Base-by-base conservation (phyloP, 176 grass and related monocot species). In the Triticum monococcum region DNA sequence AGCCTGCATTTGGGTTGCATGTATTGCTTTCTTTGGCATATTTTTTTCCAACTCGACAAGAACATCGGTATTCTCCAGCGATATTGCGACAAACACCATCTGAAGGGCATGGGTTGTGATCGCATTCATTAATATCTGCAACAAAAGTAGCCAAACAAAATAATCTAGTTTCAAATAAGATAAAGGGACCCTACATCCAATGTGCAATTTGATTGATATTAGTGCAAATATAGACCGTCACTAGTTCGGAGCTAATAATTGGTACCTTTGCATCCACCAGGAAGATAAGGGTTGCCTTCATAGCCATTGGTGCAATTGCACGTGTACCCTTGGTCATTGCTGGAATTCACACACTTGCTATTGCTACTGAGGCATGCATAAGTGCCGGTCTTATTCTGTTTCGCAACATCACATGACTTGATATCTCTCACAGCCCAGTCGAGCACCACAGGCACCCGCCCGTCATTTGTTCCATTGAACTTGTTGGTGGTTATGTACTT, bases 241-340 rank as follows among this genome's bases (percentile, higher is more conserved):
- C 1, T 20, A 52, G 48, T 5, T 52, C 6, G 26, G 9, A 68
- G 30, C 16, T 52, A 52, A 52, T 20, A 68, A 35, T 35, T 7
- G 6, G n/a, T 74, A 87, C 78, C 68, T 40, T 40, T 12, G 71
- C 86, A 88, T 88, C 86, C 86, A 9, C 6, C 65, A 1, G 16
- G 75, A 79, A 89, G 54, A 6, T 89, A 89, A 0, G 87, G 87
- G 81, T 84, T 89, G 17, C 87, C 81, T 31, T 79, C 1, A 3
- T 84, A 89, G 1, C 87, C 81, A 4, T 12, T 2, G 11, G 75
- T 64, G 40, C 87, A 89, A 3, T 31, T 72, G 54, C 87, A 84
- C 7, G 7, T 0, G 10, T 89, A 79, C 14, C 87, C 81, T 1
- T 17, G 54, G 0, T 67, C 87, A 0, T 89, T 89, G 17, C 0